These are phyloP conservation scores for Plantago coronopus DNA, from an alignment of 305 asterid genomes.

Conservation along the genomic window DNA sequence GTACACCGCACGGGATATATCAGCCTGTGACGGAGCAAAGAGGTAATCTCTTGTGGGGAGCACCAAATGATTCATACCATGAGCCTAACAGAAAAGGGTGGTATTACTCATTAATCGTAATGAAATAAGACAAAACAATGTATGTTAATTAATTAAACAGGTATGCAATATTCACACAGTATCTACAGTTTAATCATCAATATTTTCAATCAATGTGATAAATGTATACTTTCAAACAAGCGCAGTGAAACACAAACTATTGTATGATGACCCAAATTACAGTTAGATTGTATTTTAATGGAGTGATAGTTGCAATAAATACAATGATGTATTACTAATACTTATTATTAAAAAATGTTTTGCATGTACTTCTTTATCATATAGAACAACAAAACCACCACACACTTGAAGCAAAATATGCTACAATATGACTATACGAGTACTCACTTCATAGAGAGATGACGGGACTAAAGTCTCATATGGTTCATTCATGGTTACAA, in stretches of 20 bases:
- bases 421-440: constrained; percentile 6
- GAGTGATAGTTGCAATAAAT: too few relatives aligned
- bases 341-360: neutral
- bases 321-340: too few relatives aligned
- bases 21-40: constrained; percentile 53
- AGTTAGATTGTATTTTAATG: too few relatives aligned
- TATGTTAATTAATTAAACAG: neutral
- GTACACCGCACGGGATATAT: constrained; percentile 53
- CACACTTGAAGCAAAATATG: constrained; percentile 2
- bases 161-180: neutral
- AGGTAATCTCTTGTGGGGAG: constrained; percentile 69
- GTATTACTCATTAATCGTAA: constrained; percentile 7
- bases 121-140: neutral
- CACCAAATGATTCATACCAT: constrained; percentile 56
- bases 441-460: constrained; percentile 49
- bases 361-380: neutral
- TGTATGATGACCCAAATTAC: too few relatives aligned
- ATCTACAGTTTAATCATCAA: neutral
- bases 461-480: constrained; percentile 65
- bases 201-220: too few relatives aligned
- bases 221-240: too few relatives aligned
- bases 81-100: constrained; percentile 31
- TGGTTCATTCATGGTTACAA: constrained; percentile 61
- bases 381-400: neutral
- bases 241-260: too few relatives aligned